Percentiles rank a stretch among this genome's conserved stretches.
Conservation (phyloP, 2,329 filamentous ascomycete genomes). For the Gliomastix tumulicola region DNA sequence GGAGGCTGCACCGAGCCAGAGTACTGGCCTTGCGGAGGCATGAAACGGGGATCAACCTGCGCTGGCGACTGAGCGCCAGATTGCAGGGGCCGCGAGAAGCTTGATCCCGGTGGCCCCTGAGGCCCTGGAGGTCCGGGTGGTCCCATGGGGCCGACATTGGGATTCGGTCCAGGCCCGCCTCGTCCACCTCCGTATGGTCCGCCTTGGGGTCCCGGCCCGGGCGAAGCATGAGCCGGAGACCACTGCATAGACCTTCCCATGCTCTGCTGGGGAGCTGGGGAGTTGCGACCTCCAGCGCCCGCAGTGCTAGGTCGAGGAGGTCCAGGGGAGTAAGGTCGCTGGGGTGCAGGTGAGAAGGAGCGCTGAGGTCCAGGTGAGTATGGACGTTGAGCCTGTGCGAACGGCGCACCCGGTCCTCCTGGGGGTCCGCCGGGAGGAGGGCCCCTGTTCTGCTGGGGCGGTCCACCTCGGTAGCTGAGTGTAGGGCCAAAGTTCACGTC, state of each 20-base stretch:
- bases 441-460: conserved; percentile 13
- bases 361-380: conserved; percentile 22
- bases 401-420: conserved; percentile 2
- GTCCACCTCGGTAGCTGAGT: conserved; percentile 49
- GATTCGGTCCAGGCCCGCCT: conserved; percentile 16
- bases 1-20: conserved; percentile 7
- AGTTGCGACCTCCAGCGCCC: conserved; percentile 12
- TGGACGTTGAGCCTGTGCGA: conserved; percentile 13
- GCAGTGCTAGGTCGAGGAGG: conserved; percentile 14
- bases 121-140: too few species aligned
- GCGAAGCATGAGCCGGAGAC: conserved; percentile 62
- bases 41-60: conserved; percentile 16
- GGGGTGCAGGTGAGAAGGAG: too few species aligned
- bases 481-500: conserved; percentile 83
- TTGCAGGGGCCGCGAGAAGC: conserved; percentile 24
- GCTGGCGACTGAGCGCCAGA: conserved; percentile 14
- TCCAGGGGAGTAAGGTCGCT: conserved; percentile 23
- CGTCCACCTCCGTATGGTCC: conserved; percentile 16
- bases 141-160: too few species aligned
- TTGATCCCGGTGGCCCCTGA: conserved; percentile 10
- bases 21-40: conserved; percentile 22
- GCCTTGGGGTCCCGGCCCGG: conserved; percentile 35
- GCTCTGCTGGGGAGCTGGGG: conserved; percentile 15
- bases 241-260: conserved; percentile 62
- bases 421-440: conserved; percentile 2